Base-by-base conservation (phyloP, 306 rosid species). In the Cucurbita ficifolia region DNA sequence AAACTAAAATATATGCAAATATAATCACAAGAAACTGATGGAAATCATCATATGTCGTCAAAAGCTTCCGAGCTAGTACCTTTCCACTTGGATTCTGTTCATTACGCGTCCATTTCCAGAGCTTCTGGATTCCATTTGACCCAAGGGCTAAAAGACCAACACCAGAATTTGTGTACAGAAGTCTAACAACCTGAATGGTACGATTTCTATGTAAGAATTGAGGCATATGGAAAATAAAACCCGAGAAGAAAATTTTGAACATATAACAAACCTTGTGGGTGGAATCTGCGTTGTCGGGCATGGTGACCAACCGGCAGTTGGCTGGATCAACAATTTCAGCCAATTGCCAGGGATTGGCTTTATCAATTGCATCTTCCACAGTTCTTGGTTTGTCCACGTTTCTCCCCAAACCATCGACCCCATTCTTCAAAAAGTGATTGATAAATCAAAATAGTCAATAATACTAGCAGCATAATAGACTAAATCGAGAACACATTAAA, bases 81-180 rank as follows among this genome's bases (percentile, higher is more conserved):
- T 90, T 88, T 75, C 92, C 89, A 76, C 63, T 78, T 51, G 82
- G 92, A 80, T 87, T 85, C 69, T 85, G 95, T 65, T 87, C 96
- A 74, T 75, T 83, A 70, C 95, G 96, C 7, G 76, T 6, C 98
- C 98, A 92, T 80, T 84, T 92, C 98, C 98, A 92, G 54, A 92
- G 83, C 84, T 86, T 85, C 81, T 92, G 98, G 54, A 84, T 81
- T 60, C 98, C 98, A 74, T 88, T 87, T 70, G 96, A 86, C 58
- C 92, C 96, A 70, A 92, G 95, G 72, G 98, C 98, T 86, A 92
- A 85, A 78, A 92, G 78, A 64, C 96, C 96, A 64, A 81, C 82
- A 61, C 96, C 98, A 68, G 87, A 80, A 77, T 88, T 88, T 1
- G 96, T 85, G 76, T 92, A 92, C 14, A 92, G 75, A 67, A 92